These are phyloP conservation scores for Telopea speciosissima DNA, from an alignment of 177 flowering plant genomes.

Conservation along the genomic window DNA sequence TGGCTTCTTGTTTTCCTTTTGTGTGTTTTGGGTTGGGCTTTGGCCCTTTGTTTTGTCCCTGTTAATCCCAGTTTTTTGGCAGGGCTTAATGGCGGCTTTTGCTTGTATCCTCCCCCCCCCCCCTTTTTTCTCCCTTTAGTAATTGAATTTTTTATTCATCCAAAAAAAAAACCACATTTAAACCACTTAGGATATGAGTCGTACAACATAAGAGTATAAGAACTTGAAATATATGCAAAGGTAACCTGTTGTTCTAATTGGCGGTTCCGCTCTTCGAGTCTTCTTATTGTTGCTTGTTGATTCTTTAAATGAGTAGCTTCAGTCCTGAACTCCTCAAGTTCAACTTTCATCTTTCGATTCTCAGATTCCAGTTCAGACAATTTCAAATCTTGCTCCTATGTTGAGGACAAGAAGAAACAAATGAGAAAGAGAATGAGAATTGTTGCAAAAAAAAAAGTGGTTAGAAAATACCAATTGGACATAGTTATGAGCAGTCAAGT, in stretches of 20 bases:
- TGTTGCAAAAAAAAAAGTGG: neutral
- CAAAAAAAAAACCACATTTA: neutral
- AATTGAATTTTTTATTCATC: too few relatives aligned
- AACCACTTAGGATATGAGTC: neutral
- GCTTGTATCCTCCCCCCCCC: too few relatives aligned
- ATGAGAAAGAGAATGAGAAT: neutral
- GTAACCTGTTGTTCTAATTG: conserved; percentile 94
- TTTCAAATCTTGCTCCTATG: conserved; percentile 81
- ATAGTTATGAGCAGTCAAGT: neutral
- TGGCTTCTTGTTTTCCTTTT: too few relatives aligned
- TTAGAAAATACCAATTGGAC: neutral
- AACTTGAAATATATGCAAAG: neutral
- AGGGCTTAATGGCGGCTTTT: too few relatives aligned
- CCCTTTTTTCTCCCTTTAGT: too few relatives aligned
- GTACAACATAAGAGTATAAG: neutral
- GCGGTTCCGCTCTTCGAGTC: conserved; percentile 95
- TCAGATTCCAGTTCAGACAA: conserved; percentile 84
- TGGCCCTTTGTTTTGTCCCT: too few relatives aligned
- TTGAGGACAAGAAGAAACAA: conserved; percentile 8
- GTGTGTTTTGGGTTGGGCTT: too few relatives aligned
- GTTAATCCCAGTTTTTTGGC: too few relatives aligned
- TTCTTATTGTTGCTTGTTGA: conserved; percentile 97
- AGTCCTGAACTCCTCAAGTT: conserved; percentile 91
- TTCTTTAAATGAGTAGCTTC: conserved; percentile 95
- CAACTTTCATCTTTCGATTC: conserved; percentile 94